A percentile compares a stretch with the other conserved stretches of the same genome.
phyloP scores from a whole-genome alignment of 345 rosid species.

The Bruguiera sexangula region DNA sequence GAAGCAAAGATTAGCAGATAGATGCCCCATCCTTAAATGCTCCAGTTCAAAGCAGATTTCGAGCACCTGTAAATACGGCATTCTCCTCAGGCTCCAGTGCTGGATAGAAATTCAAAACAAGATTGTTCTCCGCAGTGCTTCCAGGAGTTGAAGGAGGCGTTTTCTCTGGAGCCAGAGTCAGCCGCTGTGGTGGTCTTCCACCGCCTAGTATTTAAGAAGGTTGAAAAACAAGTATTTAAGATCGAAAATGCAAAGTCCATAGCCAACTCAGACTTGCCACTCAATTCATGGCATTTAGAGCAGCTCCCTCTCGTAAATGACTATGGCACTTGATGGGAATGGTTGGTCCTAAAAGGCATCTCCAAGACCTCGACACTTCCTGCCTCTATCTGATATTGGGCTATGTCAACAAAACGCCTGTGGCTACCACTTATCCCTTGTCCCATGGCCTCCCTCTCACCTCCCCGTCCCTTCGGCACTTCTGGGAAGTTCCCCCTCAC shows the following conservation, averaged over 20 bases:
- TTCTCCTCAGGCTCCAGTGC: constrained; percentile 35
- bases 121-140: constrained; percentile 26
- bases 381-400: constrained; percentile 76
- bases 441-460: constrained; percentile 61
- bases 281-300: constrained; percentile 61
- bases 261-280: constrained; percentile 40
- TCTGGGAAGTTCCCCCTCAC: constrained; percentile 87
- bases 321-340: constrained; percentile 74
- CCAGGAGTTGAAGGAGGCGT: constrained; percentile 27
- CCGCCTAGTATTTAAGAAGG: constrained; percentile 47
- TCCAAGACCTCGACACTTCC: constrained; percentile 73
- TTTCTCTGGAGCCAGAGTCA: constrained; percentile 61
- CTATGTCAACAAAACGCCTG: constrained; percentile 53
- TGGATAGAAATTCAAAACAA: constrained; percentile 47
- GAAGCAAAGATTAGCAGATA: background rate
- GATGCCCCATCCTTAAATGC: background rate
- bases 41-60: background rate
- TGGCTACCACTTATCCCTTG: constrained; percentile 47
- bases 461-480: constrained; percentile 73
- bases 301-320: constrained; percentile 60
- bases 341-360: constrained; percentile 65
- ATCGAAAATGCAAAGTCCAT: background rate
- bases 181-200: constrained; percentile 79
- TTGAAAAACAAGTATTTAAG: background rate
- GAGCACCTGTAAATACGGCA: background rate